phyloP scores from a whole-genome alignment of 1,139 yeast genomes.

The Candida anutae region DNA sequence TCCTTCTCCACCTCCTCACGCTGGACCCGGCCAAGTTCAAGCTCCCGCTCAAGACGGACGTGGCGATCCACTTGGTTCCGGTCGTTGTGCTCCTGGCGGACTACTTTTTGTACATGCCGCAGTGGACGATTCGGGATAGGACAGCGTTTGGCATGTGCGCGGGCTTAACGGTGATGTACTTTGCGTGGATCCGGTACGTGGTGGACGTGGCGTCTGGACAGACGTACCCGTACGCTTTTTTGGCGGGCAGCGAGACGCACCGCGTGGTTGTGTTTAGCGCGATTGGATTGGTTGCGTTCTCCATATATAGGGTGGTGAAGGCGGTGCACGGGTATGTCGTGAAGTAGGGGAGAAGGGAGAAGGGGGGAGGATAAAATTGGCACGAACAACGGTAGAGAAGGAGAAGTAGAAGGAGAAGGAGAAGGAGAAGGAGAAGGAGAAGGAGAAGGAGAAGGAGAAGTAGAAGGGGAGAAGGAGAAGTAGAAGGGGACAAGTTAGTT shows the following conservation, averaged over 20 bases:
- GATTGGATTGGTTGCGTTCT: constrained; percentile 40
- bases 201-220: constrained; percentile 40
- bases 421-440: too few relatives aligned
- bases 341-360: constrained; percentile 4
- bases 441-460: too few relatives aligned
- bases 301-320: constrained; percentile 23
- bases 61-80: constrained; percentile 56
- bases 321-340: constrained; percentile 19
- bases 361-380: constrained; percentile 1
- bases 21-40: constrained; percentile 21
- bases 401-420: too few relatives aligned
- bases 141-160: constrained; percentile 35
- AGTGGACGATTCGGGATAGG: constrained; percentile 27
- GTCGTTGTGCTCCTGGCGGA: constrained; percentile 43
- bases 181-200: constrained; percentile 42
- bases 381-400: too few relatives aligned
- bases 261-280: constrained; percentile 42
- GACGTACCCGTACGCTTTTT: constrained; percentile 57
- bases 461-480: too few relatives aligned
- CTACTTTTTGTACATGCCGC: constrained; percentile 48
- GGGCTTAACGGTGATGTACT: constrained; percentile 40
- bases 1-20: constrained; percentile 33
- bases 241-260: constrained; percentile 37
- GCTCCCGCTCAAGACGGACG: constrained; percentile 45
- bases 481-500: too few relatives aligned